Conservation (phyloP, 352 stramenopile species). For the Pythium rishiriense region DNA sequence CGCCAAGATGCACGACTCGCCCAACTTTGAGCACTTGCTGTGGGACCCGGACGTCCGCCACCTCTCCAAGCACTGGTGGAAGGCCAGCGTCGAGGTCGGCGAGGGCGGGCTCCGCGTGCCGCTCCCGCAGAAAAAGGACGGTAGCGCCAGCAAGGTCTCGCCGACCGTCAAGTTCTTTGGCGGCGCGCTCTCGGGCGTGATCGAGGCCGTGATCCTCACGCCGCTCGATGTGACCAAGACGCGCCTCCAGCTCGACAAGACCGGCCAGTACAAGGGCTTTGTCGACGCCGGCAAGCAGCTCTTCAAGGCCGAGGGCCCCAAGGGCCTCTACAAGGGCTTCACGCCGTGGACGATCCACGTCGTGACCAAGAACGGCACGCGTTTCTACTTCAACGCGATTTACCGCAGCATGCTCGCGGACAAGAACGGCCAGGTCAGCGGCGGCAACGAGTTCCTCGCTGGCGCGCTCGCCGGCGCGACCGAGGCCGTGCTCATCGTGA, state of each 20-base stretch:
- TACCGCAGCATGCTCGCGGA: slow-evolving; percentile 77
- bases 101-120: slow-evolving; percentile 70
- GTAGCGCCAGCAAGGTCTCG: slow-evolving; percentile 60
- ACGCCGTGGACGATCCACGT: slow-evolving; percentile 89
- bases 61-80: slow-evolving; percentile 87
- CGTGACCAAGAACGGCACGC: slow-evolving; percentile 89
- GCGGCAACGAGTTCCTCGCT: slow-evolving; percentile 82
- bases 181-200: slow-evolving; percentile 81
- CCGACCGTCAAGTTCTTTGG: slow-evolving; percentile 78
- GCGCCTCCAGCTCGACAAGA: slow-evolving; percentile 87
- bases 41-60: slow-evolving; percentile 85
- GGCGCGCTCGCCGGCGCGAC: slow-evolving; percentile 93
- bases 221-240: slow-evolving; percentile 90
- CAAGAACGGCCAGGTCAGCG: slow-evolving; percentile 80
- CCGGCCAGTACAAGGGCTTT: slow-evolving; percentile 84
- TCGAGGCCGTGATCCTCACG: slow-evolving; percentile 84
- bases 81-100: slow-evolving; percentile 79
- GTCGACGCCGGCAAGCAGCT: slow-evolving; percentile 85
- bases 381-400: slow-evolving; percentile 89
- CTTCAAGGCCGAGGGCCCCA: slow-evolving; percentile 67
- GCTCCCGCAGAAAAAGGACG: slow-evolving; percentile 46
- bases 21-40: slow-evolving; percentile 72
- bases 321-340: slow-evolving; percentile 88
- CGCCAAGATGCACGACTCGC: slow-evolving; percentile 71
- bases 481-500: slow-evolving; percentile 96